A percentile compares a stretch with the other conserved stretches of the same genome.
phyloP scores from a whole-genome alignment of 2,329 filamentous ascomycete species.

The Cladophialophora yegresii region DNA sequence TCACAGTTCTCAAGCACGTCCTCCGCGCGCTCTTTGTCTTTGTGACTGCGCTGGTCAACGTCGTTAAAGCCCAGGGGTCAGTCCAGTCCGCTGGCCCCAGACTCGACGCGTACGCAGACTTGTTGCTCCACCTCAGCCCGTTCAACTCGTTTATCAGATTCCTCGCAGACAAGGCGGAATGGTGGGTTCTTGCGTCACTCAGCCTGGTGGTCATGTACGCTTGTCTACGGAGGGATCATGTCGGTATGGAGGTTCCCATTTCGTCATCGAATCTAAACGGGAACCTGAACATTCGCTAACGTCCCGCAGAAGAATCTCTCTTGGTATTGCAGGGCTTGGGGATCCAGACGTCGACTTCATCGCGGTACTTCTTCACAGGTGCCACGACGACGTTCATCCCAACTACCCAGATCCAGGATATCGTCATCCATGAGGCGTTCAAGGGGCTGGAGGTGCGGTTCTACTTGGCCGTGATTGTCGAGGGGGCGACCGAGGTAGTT shows the following conservation, averaged over 20 bases:
- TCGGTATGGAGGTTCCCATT: constrained; percentile 44
- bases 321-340: constrained; percentile 86
- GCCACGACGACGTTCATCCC: constrained; percentile 77
- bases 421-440: constrained; percentile 94
- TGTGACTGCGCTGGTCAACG: constrained; percentile 44
- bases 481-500: constrained; percentile 82
- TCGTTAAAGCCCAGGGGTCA: constrained; percentile 43
- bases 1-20: constrained; percentile 49
- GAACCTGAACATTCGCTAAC: constrained; percentile 29
- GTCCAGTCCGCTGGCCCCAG: constrained; percentile 34
- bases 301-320: constrained; percentile 73
- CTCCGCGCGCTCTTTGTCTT: constrained; percentile 50
- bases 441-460: constrained; percentile 86
- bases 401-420: constrained; percentile 86
- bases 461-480: constrained; percentile 85
- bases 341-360: constrained; percentile 79
- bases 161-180: constrained; percentile 46
- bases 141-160: constrained; percentile 38
- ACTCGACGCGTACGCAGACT: constrained; percentile 40
- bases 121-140: constrained; percentile 35
- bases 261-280: constrained; percentile 17
- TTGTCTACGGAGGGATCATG: constrained; percentile 54
- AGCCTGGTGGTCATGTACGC: constrained; percentile 48
- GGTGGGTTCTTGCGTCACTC: constrained; percentile 46
- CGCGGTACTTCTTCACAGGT: constrained; percentile 65